Evolutionary conservation across 208 protist genomes (phyloP), one percentile per base, ranked within the genome.

Genomic region (Trypanosoma caninum): DNA sequence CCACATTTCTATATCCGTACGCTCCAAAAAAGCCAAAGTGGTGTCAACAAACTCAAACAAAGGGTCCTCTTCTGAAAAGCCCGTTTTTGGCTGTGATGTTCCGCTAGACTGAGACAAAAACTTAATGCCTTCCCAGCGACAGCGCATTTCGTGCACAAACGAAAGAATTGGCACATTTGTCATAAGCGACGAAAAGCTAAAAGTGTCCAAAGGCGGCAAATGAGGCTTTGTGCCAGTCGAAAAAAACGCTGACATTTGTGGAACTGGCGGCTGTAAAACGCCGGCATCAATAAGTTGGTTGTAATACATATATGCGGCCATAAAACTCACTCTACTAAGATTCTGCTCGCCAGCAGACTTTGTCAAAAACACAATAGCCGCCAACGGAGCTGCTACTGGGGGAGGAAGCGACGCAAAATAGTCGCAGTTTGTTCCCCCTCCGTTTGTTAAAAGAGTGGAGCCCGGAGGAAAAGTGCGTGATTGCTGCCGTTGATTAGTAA

Each of bases 281-380:
- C 83, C 83, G 4, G 87, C 80, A 35, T 87, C 69, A 23, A 87
- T 80, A 45, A 90, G 66, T 56, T 93, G 87, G 56, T 76, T 77
- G 54, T 87, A 89, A 66, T 93, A 93, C 33, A 78, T 93, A 30
- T 59, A 79, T n/a, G 87, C 82, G 13, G 87, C 87, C 30, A 89
- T 83, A 68, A 88, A 72, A 27, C 76, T 85, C 14, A 90, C 82
- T 13, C 83, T 82, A 28, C 83, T 78, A 7, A 93, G 81, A 59
- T 90, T 91, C 60, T 93, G 87, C 65, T 93, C 87, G 0, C 87
- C 83, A 3, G 87, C 87, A 25, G 87, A 93, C 55, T 93, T 93
- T 5, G 87, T 93, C 16, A 93, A 69, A 59, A 81, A 93, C 45
- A 93, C 83, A 68, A 93, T 80, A 35, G 80, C 74, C 30, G 87